Base-by-base conservation (phyloP, 2,329 filamentous ascomycete genomes). In the Penicillium thymicola region DNA sequence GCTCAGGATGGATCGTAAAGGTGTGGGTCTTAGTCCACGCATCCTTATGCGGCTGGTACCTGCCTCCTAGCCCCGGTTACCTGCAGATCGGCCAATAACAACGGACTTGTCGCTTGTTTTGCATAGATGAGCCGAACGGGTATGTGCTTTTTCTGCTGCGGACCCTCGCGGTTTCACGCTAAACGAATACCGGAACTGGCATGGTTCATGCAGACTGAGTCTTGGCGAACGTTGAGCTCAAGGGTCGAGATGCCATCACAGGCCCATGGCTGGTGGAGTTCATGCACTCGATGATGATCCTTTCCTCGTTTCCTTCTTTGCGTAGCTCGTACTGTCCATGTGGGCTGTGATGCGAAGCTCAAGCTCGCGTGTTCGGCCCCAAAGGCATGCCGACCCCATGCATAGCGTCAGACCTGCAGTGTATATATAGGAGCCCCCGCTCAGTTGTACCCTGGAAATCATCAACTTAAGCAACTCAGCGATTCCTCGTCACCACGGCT, bases 161-260 rank as follows among this genome's bases (percentile, higher is more conserved):
- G 28, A 44, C 25, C 18, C 40, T 54, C 30, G 18, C 30, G 54
- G 46, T 55, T 45, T 48, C 44, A 43, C 40, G 38, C 44, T 34
- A 23, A 30, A 34, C 34, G 50, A 65, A 62, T 64, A 53, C 54
- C 55, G 51, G 54, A 36, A 54, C 41, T 44, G 32, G 32, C 46
- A 53, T 58, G 47, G 56, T 59, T 65, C 63, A 63, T 64, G 61
- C 58, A 41, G 55, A 63, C 57, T 48, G 46, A 30, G 40, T 5
- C 55, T 52, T 50, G 40, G 44, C 44, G 25, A 43, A 32, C 50
- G 44, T 49, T 48, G 54, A 43, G 48, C 53, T 49, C 47, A 44
- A 51, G 49, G 30, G 54, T 51, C 34, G 54, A 61, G 56, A 65
- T 63, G 57, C 62, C 64, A 57, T 64, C 64, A 66, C 62, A 56